These are phyloP conservation scores for Diaporthe sp. DNA, from an alignment of 2,329 filamentous ascomycete genomes.

Conservation along the genomic window DNA sequence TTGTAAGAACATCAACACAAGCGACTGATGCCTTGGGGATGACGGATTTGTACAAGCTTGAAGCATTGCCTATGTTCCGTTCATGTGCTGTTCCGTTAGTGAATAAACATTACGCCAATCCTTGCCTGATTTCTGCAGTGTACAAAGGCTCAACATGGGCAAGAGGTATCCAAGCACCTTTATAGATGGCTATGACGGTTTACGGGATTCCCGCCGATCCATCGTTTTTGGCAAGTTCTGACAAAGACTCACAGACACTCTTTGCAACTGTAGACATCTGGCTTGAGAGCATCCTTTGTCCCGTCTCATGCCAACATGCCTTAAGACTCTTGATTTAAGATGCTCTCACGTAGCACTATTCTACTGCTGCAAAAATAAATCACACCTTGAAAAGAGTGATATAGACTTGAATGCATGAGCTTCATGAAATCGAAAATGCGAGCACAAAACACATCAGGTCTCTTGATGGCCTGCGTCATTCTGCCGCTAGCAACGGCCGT, in stretches of 20 bases:
- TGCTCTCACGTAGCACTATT: not conserved
- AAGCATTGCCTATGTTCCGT: not conserved
- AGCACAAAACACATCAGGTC: not conserved
- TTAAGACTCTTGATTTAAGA: not conserved
- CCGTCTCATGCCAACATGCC: not conserved
- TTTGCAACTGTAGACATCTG: not conserved
- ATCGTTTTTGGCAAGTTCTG: not conserved
- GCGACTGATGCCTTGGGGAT: not conserved
- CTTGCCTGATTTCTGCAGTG: not conserved
- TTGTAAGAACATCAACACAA: not conserved
- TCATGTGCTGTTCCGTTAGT: not conserved
- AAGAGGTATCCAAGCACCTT: not conserved
- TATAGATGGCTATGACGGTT: not conserved
- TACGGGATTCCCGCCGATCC: not conserved
- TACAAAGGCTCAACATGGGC: not conserved
- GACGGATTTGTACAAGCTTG: not conserved
- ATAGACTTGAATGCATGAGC: not conserved
- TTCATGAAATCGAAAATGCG: not conserved
- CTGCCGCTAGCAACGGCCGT: not conserved
- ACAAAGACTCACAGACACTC: not conserved
- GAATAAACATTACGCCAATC: too few species aligned
- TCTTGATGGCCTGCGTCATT: not conserved
- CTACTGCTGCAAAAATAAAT: not conserved
- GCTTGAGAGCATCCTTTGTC: not conserved
- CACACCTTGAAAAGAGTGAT: not conserved